Conservation (phyloP, 768 basidiomycete species). For the Mycena vulgaris region DNA sequence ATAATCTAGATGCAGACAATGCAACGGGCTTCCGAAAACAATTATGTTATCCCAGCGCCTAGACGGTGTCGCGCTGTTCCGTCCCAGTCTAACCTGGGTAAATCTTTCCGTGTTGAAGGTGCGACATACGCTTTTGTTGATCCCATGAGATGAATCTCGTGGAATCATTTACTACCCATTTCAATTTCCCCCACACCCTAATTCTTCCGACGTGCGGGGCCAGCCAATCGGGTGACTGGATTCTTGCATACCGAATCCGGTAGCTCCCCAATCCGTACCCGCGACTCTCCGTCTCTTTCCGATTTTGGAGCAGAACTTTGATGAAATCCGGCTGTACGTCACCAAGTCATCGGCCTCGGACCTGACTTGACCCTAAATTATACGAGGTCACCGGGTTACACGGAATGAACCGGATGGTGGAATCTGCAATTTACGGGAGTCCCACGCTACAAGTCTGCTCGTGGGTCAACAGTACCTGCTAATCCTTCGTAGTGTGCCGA, state of each 20-base stretch:
- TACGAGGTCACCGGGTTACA: not conserved
- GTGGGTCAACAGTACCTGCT: not conserved
- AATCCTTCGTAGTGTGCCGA: not conserved
- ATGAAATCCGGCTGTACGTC: not conserved
- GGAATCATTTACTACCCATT: constrained; percentile 1
- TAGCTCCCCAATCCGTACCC: not conserved
- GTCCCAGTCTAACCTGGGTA: not conserved
- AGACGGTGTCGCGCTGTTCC: constrained; percentile 29
- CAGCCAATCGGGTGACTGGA: constrained; percentile 23
- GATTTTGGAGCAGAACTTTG: not conserved
- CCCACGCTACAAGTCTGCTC: not conserved
- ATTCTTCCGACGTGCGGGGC: not conserved
- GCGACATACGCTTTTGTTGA: too few relatives aligned
- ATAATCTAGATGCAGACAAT: constrained; percentile 30
- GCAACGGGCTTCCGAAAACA: not conserved
- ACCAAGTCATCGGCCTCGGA: not conserved
- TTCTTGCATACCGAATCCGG: not conserved
- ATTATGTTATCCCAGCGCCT: not conserved
- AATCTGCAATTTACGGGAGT: not conserved
- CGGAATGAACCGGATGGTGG: constrained; percentile 15
- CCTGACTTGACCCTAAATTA: constrained; percentile 2
- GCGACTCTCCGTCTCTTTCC: constrained; percentile 3
- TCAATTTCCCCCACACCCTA: not conserved
- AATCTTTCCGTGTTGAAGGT: constrained; percentile 18
- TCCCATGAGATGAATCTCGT: constrained; percentile 2